Conservation (phyloP, 2,329 filamentous ascomycete genomes). For the Pseudopithomyces chartarum region DNA sequence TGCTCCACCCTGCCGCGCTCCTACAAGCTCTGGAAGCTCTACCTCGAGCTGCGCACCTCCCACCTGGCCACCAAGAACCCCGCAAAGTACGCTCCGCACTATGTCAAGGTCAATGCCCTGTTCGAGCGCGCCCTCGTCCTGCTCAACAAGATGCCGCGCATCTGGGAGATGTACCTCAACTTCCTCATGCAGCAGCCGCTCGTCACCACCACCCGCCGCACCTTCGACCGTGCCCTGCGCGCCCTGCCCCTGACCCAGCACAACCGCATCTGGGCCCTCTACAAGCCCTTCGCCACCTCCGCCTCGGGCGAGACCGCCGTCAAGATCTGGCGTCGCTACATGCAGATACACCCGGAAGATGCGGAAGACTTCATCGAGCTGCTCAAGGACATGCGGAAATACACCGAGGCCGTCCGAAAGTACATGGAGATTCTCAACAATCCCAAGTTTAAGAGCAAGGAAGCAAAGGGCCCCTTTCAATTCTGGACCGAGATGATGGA, state of each 20-base stretch:
- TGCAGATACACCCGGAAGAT: constrained; percentile 96
- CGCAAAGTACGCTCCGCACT: constrained; percentile 78
- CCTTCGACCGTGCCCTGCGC: constrained; percentile 89
- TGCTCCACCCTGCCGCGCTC: constrained; percentile 88
- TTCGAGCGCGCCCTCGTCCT: constrained; percentile 92
- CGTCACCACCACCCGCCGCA: constrained; percentile 81
- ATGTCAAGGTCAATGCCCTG: constrained; percentile 89
- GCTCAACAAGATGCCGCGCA: constrained; percentile 97
- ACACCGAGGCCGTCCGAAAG: constrained; percentile 86
- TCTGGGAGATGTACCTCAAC: constrained; percentile 96
- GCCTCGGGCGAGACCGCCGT: constrained; percentile 89
- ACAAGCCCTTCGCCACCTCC: constrained; percentile 87
- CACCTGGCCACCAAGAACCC: constrained; percentile 85
- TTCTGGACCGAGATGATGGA: constrained; percentile 99
- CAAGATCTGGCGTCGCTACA: constrained; percentile 92
- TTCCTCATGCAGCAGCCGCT: constrained; percentile 93
- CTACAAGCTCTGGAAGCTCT: constrained; percentile 99
- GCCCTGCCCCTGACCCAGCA: constrained; percentile 94
- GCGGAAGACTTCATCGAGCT: constrained; percentile 94
- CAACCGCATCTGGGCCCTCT: constrained; percentile 91
- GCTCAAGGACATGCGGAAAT: constrained; percentile 77
- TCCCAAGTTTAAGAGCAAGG: constrained; percentile 85
- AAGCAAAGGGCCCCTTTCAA: constrained; percentile 93
- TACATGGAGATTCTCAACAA: constrained; percentile 95
- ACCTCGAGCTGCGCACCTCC: constrained; percentile 81